phyloP scores from a whole-genome alignment of 1,139 yeast genomes.

The Pichia sp. region DNA sequence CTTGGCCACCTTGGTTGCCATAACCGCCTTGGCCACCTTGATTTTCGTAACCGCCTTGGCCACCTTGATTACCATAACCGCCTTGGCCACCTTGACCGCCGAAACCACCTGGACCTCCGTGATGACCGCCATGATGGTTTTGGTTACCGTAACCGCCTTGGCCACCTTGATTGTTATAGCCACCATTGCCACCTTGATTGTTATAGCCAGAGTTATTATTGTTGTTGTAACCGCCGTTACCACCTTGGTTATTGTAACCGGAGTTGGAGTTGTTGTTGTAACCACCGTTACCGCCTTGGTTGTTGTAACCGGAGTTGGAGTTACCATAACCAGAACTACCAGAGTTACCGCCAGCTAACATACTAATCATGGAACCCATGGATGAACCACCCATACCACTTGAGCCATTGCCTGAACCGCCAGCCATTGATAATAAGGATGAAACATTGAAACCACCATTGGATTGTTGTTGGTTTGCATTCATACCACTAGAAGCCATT shows the following conservation, averaged over 20 bases:
- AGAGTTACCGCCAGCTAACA: slow-evolving; percentile 16
- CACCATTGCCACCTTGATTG: slow-evolving; percentile 6
- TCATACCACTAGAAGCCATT: slow-evolving; percentile 27
- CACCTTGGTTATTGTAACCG: neutral
- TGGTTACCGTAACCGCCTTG: neutral
- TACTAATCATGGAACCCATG: slow-evolving; percentile 11
- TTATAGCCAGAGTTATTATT: slow-evolving; percentile 13
- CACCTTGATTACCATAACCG: slow-evolving; percentile 1
- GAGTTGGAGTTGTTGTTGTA: neutral
- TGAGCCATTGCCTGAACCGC: slow-evolving; percentile 9
- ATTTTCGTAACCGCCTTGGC: slow-evolving; percentile 10
- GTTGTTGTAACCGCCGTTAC: slow-evolving; percentile 13
- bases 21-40: slow-evolving; percentile 4
- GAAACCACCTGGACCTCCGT: slow-evolving; percentile 6
- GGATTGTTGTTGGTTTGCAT: slow-evolving; percentile 22
- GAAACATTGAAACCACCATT: slow-evolving; percentile 30
- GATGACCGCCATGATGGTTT: slow-evolving; percentile 10
- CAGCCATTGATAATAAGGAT: slow-evolving; percentile 23
- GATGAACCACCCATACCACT: slow-evolving; percentile 3
- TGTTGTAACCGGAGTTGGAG: slow-evolving; percentile 1
- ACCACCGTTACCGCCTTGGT: neutral
- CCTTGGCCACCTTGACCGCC: neutral
- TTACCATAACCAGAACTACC: slow-evolving; percentile 13
- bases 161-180: neutral
- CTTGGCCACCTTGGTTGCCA: slow-evolving; percentile 8